These are phyloP conservation scores for Eucalyptus pauciflora DNA, from an alignment of 345 rosid genomes.

Conservation along the genomic window DNA sequence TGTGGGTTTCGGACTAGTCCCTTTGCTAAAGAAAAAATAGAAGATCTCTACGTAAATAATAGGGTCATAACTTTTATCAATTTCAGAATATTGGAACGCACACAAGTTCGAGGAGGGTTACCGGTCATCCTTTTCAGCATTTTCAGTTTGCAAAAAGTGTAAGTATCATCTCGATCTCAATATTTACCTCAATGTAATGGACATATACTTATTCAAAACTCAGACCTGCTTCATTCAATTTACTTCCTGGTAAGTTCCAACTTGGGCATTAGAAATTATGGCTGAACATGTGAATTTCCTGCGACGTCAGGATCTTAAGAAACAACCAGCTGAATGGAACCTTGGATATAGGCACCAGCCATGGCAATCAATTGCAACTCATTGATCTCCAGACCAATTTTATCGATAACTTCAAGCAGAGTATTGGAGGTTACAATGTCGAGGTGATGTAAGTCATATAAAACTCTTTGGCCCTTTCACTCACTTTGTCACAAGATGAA, in stretches of 20 bases:
- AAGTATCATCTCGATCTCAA: conserved; percentile 10
- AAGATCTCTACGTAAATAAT: too few species aligned
- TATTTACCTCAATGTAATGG: background rate
- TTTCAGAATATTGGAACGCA: conserved; percentile 53
- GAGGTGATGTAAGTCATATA: conserved; percentile 35
- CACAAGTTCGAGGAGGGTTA: conserved; percentile 40
- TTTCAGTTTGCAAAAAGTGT: conserved; percentile 47
- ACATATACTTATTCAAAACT: background rate
- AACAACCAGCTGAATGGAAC: conserved; percentile 34
- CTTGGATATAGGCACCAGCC: conserved; percentile 35
- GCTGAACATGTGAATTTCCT: background rate
- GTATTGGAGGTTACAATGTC: background rate
- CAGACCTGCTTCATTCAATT: background rate
- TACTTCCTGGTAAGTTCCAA: background rate
- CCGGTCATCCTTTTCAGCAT: conserved; percentile 50
- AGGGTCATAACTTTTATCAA: background rate
- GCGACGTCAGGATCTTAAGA: conserved; percentile 25
- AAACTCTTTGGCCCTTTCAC: background rate
- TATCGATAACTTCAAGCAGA: conserved; percentile 9
- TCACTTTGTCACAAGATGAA: background rate
- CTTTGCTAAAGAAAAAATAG: too few species aligned
- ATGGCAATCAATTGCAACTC: conserved; percentile 25
- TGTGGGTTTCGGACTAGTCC: too few species aligned
- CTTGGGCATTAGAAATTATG: background rate
- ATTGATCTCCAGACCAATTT: conserved; percentile 47